phyloP scores from a whole-genome alignment of 2,329 filamentous ascomycete genomes.

The Aspergillus japonicus region DNA sequence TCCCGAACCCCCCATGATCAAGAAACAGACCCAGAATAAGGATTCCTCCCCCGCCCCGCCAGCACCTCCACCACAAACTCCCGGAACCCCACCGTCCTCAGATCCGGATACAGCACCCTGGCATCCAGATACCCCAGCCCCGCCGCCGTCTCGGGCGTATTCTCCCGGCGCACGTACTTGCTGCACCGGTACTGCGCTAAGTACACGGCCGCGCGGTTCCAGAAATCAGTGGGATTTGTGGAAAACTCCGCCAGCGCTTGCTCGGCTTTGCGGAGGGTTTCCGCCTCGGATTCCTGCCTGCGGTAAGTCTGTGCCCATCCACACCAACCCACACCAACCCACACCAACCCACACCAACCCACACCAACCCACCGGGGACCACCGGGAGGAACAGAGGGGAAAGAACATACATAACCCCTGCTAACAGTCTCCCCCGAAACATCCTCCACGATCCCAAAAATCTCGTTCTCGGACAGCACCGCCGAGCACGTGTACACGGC shows the following conservation, averaged over 20 bases:
- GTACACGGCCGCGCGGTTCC: not conserved
- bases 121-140: conserved; percentile 53
- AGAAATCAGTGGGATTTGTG: not conserved
- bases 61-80: conserved; percentile 37
- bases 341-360: too few relatives aligned
- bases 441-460: conserved; percentile 2
- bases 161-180: conserved; percentile 48
- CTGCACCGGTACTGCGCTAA: conserved; percentile 39
- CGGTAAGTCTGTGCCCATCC: too few relatives aligned
- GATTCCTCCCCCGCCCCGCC: conserved; percentile 29
- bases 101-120: conserved; percentile 52
- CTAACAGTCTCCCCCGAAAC: not conserved
- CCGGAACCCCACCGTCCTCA: conserved; percentile 35
- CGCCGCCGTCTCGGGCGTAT: conserved; percentile 46
- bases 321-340: too few relatives aligned
- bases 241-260: not conserved
- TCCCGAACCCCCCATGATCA: too few relatives aligned
- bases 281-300: not conserved
- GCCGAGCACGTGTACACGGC: conserved; percentile 1
- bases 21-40: not conserved
- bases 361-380: too few relatives aligned
- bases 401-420: not conserved
- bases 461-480: not conserved
- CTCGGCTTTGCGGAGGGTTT: not conserved
- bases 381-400: too few relatives aligned